These are phyloP conservation scores for Microbotryum saponariae DNA, from an alignment of 1,284 basidiomycete genomes.

Conservation along the genomic window DNA sequence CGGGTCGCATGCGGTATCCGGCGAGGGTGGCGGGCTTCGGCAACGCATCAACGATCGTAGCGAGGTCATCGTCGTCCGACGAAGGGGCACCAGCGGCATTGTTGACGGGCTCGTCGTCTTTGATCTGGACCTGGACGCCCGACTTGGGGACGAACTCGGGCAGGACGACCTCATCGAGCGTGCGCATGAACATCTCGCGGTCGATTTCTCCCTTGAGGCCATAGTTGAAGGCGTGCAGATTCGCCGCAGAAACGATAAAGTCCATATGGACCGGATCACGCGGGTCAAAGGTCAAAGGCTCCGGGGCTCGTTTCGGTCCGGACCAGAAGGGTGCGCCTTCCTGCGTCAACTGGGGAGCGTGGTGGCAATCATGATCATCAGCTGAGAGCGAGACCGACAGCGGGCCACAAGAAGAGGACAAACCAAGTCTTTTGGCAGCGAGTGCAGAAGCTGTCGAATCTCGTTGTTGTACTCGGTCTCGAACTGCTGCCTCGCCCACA, in stretches of 20 bases:
- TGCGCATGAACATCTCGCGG: slow-evolving; percentile 68
- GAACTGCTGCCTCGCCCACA: slow-evolving; percentile 94
- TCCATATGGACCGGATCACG: slow-evolving; percentile 75
- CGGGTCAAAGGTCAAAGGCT: slow-evolving; percentile 76
- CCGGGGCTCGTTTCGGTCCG: slow-evolving; percentile 96
- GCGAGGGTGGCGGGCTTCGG: slow-evolving; percentile 84
- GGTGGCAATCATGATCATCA: not conserved
- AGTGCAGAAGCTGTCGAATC: slow-evolving; percentile 87
- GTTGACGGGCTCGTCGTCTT: slow-evolving; percentile 73
- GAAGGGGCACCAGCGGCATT: slow-evolving; percentile 11
- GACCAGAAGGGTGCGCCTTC: slow-evolving; percentile 43
- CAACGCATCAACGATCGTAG: slow-evolving; percentile 56
- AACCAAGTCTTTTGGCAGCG: slow-evolving; percentile 83
- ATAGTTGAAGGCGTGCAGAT: slow-evolving; percentile 97
- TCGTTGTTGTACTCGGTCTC: slow-evolving; percentile 91
- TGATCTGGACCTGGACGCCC: slow-evolving; percentile 90
- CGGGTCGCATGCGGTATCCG: slow-evolving; percentile 87
- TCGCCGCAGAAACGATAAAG: slow-evolving; percentile 88
- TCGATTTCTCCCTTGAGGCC: slow-evolving; percentile 87
- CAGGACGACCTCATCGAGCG: slow-evolving; percentile 74
- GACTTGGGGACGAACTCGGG: slow-evolving; percentile 90
- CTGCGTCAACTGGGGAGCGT: slow-evolving; percentile 30
- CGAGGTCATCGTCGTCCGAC: slow-evolving; percentile 51
- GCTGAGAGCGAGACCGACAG: not conserved
- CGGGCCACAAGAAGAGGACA: slow-evolving; percentile 13